Conservation (phyloP, 768 basidiomycete genomes). For the Strobilomyces echinocephalus region DNA sequence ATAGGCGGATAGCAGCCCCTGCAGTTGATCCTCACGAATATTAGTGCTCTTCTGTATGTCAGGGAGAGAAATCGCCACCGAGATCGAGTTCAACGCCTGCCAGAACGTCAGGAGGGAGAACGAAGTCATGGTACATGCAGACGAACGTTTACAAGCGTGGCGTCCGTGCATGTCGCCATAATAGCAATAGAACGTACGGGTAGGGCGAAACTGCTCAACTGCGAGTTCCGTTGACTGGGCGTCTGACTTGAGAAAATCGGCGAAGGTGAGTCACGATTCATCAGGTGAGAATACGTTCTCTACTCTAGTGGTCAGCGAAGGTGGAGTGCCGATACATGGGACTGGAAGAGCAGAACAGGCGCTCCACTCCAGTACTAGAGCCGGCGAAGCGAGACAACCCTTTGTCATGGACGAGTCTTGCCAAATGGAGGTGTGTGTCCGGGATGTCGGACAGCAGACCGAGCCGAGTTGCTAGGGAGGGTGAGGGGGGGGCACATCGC, state of each 20-base stretch:
- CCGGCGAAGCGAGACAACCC: no score
- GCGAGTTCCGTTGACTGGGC: background rate
- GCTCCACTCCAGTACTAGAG: no score
- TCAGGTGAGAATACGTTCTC: no score
- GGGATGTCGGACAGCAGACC: no score
- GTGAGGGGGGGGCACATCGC: no score
- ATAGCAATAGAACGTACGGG: background rate
- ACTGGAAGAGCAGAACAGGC: no score
- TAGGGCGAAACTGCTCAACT: background rate
- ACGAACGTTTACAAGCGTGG: constrained; percentile 36
- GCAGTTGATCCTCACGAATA: constrained; percentile 48
- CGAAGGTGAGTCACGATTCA: background rate
- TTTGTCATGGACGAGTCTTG: no score
- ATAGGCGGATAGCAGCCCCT: constrained; percentile 68
- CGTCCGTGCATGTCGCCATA: constrained; percentile 34
- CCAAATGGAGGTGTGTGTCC: no score
- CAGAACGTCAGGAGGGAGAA: background rate
- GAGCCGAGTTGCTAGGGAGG: no score
- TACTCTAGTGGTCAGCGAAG: no score
- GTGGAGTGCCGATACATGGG: no score
- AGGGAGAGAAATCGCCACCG: constrained; percentile 49
- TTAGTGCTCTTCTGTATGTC: constrained; percentile 46
- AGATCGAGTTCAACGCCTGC: constrained; percentile 35
- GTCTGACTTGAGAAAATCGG: background rate
- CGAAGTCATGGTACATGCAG: background rate